Evolutionary conservation across 2,329 filamentous ascomycete species (phyloP).

Genomic region (Penicillium hordei): DNA sequence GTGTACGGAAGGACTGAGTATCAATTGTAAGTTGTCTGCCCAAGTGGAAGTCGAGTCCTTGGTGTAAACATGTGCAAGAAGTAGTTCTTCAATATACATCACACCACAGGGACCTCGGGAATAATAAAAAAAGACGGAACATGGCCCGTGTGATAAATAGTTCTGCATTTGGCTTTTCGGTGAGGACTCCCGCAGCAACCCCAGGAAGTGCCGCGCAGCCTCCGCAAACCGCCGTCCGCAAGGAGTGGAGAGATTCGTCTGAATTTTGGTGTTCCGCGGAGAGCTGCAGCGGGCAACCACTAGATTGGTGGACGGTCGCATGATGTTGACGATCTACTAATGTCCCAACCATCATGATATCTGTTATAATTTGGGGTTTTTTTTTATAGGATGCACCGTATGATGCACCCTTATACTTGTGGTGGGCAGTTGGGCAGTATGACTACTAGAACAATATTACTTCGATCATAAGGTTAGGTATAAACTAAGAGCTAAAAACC

Average conservation of each 20-base stretch:
- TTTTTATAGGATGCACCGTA: background rate
- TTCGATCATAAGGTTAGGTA: background rate
- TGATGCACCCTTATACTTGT: background rate
- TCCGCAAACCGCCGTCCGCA: background rate
- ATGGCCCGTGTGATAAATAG: background rate
- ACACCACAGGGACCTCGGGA: background rate
- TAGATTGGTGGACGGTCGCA: background rate
- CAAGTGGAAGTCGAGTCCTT: background rate
- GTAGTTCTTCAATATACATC: background rate
- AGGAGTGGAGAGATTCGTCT: background rate
- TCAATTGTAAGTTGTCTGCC: background rate
- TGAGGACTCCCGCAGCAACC: background rate
- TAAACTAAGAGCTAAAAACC: background rate
- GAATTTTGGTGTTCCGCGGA: background rate
- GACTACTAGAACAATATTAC: background rate
- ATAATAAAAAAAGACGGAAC: background rate
- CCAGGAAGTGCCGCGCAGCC: background rate
- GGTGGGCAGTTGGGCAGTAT: background rate
- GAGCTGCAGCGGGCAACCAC: background rate
- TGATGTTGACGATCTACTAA: background rate
- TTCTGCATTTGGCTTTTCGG: slow-evolving; percentile 5
- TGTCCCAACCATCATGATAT: background rate
- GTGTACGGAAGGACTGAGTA: background rate
- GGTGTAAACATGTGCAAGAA: background rate
- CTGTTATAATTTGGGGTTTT: background rate